A percentile compares a stretch with the other conserved stretches of the same genome.
Conservation (phyloP, 139 green algal genomes). For the Chlamydomonas sp. region DNA sequence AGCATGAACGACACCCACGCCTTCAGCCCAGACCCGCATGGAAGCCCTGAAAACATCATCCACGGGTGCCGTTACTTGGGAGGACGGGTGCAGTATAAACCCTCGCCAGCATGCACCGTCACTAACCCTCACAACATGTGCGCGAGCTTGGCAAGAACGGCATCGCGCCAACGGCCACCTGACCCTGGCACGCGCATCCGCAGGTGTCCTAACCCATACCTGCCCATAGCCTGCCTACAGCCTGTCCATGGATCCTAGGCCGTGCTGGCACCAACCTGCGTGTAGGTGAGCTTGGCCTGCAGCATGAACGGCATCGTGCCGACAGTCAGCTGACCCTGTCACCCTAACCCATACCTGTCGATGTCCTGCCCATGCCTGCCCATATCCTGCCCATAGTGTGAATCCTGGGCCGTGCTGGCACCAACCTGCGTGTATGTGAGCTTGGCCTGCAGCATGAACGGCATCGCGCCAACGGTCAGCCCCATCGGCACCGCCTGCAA, state of each 20-base stretch:
- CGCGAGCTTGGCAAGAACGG: constrained; percentile 21
- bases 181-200: neutral
- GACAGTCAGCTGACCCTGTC: neutral
- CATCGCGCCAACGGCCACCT: constrained; percentile 30
- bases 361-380: too few species aligned
- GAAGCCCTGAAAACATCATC: too few species aligned
- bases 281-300: constrained; percentile 53
- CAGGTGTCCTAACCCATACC: too few species aligned
- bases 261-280: neutral
- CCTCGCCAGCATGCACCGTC: neutral
- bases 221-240: too few species aligned
- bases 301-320: constrained; percentile 74
- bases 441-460: constrained; percentile 75
- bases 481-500: constrained; percentile 79
- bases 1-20: too few species aligned
- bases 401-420: neutral
- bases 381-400: neutral
- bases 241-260: neutral
- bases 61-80: too few species aligned
- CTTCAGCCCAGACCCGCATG: too few species aligned
- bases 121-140: neutral
- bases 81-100: neutral
- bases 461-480: constrained; percentile 76
- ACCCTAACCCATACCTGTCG: too few species aligned
- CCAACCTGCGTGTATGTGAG: constrained; percentile 56